Evolutionary conservation across 1,139 yeast genomes (phyloP), one percentile per base, ranked within the genome.

Genomic region (Yamadazyma epiphylla): DNA sequence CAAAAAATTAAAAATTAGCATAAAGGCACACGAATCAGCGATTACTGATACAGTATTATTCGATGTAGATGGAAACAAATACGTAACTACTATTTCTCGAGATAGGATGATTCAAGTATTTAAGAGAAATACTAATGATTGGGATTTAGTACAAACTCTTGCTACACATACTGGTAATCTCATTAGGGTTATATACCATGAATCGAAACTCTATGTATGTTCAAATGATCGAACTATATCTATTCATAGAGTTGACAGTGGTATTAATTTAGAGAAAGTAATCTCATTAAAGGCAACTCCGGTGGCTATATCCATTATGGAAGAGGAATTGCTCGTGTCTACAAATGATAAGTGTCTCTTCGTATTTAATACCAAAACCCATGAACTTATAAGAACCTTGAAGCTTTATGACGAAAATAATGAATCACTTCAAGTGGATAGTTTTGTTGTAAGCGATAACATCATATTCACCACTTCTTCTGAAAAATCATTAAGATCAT

Each of bases 41-140:
- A 48, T 75, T 9, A 74, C 71, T 35, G 77, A 70, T 26, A 45
- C 73, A 3, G 32, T 49, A 1, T 55, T 49, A 31, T 66, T 70
- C 32, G 42, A 48, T 22, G 31, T 54, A 4, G 52, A 41, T 0
- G 37, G 39, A 0, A 28, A 36, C 19, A 46, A 54, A 21, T 55
- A 70, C 26, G 43, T 69, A 3, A 61, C 64, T 13, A 66, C 72
- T 29, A 68, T 75, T 23, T 73, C 83, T 3, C 56, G 85, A 22
- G 86, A 80, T 48, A 49, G 85, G 27, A 78, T 78, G 61, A 67
- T 79, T 23, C 86, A 80, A 47, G 48, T 79, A 0, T 76, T 74
- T 36, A 40, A 34, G 22, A 48, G 45, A 23, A 29, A 40, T 1
- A 42, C 40, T 9, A 24, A 31, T 3, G 34, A 40, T 0, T 79